Conservation (phyloP, 2,329 filamentous ascomycete species). For the Emericellopsis atlantica region DNA sequence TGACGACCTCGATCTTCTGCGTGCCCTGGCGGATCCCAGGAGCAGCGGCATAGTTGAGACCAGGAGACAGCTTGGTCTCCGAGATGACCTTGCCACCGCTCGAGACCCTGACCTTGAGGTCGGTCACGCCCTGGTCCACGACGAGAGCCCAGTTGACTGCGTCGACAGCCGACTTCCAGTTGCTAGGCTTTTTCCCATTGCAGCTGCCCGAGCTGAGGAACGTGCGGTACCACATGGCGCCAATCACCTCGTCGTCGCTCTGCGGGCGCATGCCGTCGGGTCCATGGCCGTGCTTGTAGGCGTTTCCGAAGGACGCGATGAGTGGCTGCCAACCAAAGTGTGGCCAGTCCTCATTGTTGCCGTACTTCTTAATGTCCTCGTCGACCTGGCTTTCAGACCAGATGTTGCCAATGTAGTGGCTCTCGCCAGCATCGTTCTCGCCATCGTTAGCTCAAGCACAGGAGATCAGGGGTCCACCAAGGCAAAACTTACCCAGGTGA, state of each 20-base stretch:
- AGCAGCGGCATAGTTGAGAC: constrained; percentile 3
- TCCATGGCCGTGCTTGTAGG: constrained; percentile 4
- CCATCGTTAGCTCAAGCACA: background rate
- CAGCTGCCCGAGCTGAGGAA: constrained; percentile 1
- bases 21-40: background rate
- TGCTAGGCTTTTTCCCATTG: constrained; percentile 1
- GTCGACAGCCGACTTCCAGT: constrained; percentile 2
- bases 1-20: constrained; percentile 2
- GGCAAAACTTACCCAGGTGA: constrained; percentile 3
- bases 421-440: constrained; percentile 9
- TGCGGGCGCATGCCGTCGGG: constrained; percentile 4
- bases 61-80: background rate
- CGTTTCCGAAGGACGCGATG: constrained; percentile 5
- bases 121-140: background rate
- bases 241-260: constrained; percentile 1
- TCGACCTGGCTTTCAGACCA: constrained; percentile 3
- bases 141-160: constrained; percentile 5
- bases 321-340: constrained; percentile 7
- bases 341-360: constrained; percentile 3
- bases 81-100: constrained; percentile 2
- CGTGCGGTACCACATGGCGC: constrained; percentile 7
- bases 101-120: constrained; percentile 1
- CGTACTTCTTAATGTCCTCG: constrained; percentile 4
- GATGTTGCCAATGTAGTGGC: constrained; percentile 8
- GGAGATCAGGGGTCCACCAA: background rate